Evolutionary conservation across 306 rosid species (phyloP), one percentile per base, ranked within the genome.

Genomic region (Lotus japonicus): DNA sequence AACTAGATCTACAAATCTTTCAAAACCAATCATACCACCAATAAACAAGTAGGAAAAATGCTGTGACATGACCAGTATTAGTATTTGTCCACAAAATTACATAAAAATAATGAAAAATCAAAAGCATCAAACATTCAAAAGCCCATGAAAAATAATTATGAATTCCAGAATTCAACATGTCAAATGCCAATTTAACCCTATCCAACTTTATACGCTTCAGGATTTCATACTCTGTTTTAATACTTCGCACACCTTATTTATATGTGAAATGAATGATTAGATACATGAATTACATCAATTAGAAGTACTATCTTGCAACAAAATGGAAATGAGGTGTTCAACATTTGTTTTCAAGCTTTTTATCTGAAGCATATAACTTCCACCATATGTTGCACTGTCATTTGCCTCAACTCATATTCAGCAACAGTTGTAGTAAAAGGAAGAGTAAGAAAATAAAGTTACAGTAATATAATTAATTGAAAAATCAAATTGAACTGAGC

Each of bases 171-270:
- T 4, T 56, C n/a, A 38, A 41, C 58, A 63, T 11, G 39, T 44
- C 58, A 78, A 71, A 17, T n/a, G n/a, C 48, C 61, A 73, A n/a
- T 57, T 46, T 28, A 59, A 68, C 49, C 52, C n/a, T 39, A 23
- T 55, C 54, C 13, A 61, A 48, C 43, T 61, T 17, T 13, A 55
- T 26, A 60, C 23, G 48, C 72, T 54, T 68, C 15, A 13, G 61
- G 52, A 55, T n/a, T 68, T 69, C 52, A 50, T 68, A 13, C 26
- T 16, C 6, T 11, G 12, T 16, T 70, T 33, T 44, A 36, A 43
- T 42, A 17, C 51, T 66, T 54, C 21, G 49, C 45, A 72, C 66
- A 44, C 41, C 13, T 10, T 7, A 42, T 14, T 21, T 45, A 53
- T 44, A 45, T 26, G 36, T 36, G 49, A 58, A 67, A 73, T 16